Base-by-base conservation (phyloP, 2,329 filamentous ascomycete genomes). In the Sporothrix humicola region DNA sequence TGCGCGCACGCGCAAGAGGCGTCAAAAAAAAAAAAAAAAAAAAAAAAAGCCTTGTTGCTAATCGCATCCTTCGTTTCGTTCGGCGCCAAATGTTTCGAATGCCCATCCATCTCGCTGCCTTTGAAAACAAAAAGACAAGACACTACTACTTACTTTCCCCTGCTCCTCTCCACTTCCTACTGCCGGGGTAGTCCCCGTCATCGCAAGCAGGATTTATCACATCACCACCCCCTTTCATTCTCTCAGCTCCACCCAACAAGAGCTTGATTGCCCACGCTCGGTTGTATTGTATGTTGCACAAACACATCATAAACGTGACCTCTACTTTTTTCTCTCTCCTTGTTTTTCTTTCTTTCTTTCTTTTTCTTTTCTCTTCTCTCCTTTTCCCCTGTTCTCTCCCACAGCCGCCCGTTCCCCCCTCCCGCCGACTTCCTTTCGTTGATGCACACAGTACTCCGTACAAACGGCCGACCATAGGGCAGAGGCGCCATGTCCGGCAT, bases 401-500 rank as follows among this genome's bases (percentile, higher is more conserved):
- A 48, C 46, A 48, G 3, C 10, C 46, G 15, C 46, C 46, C 52
- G 52, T 8, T 56, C 52, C 2, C 52, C 20, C 23, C 13, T 26
- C 20, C 20, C 20, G 7, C 52, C 20, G 20, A 8, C 20, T 10
- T 23, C 8, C 20, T 42, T 65, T 23, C 59, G n/a, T 5, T 56
- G 52, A 9, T n/a, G 13, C 58, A 8, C 26, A 61, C 3, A 9
- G 26, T 5, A 26, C 23, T 26, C 23, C 23, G 23, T 26, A 42
- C 58, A 17, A 5, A 13, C 20, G 59, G n/a, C n/a, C 59, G 37
- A 20, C 37, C 13, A 44, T 46, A 23, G 37, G 59, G 44, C 10
- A 20, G 59, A 12, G 13, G 1, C 46, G 23, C 10, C 44, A 74
- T 74, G 73, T 50, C 73, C 2, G 44, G 50, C 56, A 72, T 58